Conservation (phyloP, 2,329 filamentous ascomycete genomes). For the Phoma sp. region DNA sequence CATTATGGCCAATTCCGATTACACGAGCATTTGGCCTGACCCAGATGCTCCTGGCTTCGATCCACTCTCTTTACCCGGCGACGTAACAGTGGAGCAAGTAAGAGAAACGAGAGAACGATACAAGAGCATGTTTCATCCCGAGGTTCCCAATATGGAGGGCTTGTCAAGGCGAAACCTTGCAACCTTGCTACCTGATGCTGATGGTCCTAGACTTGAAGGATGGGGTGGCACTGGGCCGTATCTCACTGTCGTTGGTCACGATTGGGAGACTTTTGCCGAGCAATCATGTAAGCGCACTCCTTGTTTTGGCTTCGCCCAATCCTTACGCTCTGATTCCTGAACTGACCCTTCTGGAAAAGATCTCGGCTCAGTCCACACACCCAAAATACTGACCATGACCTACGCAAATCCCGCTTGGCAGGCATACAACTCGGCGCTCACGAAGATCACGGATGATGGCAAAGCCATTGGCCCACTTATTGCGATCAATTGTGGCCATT, state of each 20-base stretch:
- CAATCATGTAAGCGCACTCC: slow-evolving; percentile 46
- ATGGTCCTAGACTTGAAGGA: slow-evolving; percentile 51
- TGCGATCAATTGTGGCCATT: slow-evolving; percentile 59
- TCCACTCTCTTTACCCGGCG: slow-evolving; percentile 47
- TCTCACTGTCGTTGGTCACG: slow-evolving; percentile 61
- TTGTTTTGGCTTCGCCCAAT: too few species aligned
- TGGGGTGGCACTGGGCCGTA: slow-evolving; percentile 47
- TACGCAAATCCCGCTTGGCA: slow-evolving; percentile 63
- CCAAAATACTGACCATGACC: slow-evolving; percentile 51
- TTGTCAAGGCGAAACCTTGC: slow-evolving; percentile 56
- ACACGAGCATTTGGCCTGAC: slow-evolving; percentile 62
- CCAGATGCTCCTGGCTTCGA: slow-evolving; percentile 58
- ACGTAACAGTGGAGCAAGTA: slow-evolving; percentile 45
- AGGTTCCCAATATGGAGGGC: slow-evolving; percentile 57
- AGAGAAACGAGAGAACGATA: slow-evolving; percentile 47
- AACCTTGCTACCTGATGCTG: slow-evolving; percentile 52
- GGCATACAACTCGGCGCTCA: slow-evolving; percentile 60
- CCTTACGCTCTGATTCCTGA: neutral
- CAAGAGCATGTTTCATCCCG: slow-evolving; percentile 55
- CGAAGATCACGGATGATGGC: slow-evolving; percentile 50
- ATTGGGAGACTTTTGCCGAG: slow-evolving; percentile 59
- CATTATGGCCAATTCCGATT: slow-evolving; percentile 63
- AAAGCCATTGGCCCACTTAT: slow-evolving; percentile 54
- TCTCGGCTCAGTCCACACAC: slow-evolving; percentile 36
- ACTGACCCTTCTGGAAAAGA: slow-evolving; percentile 20